Evolutionary conservation across 208 protist genomes (phyloP).

Genomic region (Phytomonas francai): DNA sequence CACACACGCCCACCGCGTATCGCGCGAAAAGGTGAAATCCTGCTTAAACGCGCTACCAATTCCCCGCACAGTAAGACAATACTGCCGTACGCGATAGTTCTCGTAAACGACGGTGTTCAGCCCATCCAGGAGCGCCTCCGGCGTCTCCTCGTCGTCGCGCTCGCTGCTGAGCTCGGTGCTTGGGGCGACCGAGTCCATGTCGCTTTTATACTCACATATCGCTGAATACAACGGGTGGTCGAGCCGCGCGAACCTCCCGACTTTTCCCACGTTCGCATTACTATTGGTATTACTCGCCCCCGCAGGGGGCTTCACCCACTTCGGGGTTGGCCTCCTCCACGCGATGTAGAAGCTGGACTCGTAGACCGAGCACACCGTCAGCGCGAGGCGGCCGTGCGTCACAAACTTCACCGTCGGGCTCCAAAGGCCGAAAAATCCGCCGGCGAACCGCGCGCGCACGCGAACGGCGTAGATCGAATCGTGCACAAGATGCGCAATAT

Average conservation of each 20-base stretch:
- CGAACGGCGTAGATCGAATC: slow-evolving; percentile 84
- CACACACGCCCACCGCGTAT: slow-evolving; percentile 42
- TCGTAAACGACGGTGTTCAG: slow-evolving; percentile 45
- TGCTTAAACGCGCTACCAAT: slow-evolving; percentile 45
- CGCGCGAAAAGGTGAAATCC: slow-evolving; percentile 39
- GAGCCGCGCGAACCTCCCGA: too few species aligned
- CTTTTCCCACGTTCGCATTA: slow-evolving; percentile 1
- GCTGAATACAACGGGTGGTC: background rate
- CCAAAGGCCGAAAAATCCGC: slow-evolving; percentile 83
- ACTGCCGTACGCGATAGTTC: slow-evolving; percentile 68
- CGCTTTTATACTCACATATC: too few species aligned
- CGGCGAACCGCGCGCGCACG: slow-evolving; percentile 60
- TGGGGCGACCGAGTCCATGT: background rate
- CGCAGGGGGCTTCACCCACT: slow-evolving; percentile 20
- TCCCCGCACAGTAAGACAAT: slow-evolving; percentile 69
- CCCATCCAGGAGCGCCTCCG: slow-evolving; percentile 3
- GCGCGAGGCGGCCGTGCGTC: slow-evolving; percentile 66
- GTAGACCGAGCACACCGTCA: slow-evolving; percentile 69
- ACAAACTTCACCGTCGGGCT: slow-evolving; percentile 71
- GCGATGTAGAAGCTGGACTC: slow-evolving; percentile 54
- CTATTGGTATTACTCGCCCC: slow-evolving; percentile 8
- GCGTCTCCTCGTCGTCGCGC: background rate
- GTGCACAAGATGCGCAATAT: slow-evolving; percentile 60
- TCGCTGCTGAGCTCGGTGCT: slow-evolving; percentile 5
- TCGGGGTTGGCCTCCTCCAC: slow-evolving; percentile 64